Base-by-base conservation (phyloP, 805 yeast genomes). In the Lachancea meyersii region DNA sequence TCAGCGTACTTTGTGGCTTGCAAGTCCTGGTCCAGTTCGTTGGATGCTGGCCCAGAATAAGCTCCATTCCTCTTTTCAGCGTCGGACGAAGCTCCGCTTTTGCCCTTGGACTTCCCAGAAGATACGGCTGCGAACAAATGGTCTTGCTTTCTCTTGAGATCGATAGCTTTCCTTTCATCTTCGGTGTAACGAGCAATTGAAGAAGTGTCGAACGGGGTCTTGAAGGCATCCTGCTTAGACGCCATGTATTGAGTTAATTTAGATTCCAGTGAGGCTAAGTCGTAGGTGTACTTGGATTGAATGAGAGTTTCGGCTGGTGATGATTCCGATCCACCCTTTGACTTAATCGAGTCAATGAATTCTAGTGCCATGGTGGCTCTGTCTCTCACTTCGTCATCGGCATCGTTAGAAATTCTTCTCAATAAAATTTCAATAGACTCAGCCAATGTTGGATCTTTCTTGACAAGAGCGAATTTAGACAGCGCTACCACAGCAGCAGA, bases 341-440 rank as follows among this genome's bases (percentile, higher is more conserved):
- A 63, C 39, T 63, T 61, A 7, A 68, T 58, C 6, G 71, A 60
- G 24, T 68, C 68, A 48, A 86, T 74, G 48, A 88, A 77, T 50
- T 78, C 75, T 58, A 91, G 73, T 1, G 95, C 82, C 53, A 91
- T 71, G 2, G 95, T 84, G 8, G 98, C 97, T 63, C 98, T 81
- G 63, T 91, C 98, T 71, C 98, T 86, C 26, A 93, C 98, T 67
- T 91, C 98, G 65, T 91, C 98, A 63, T 91, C 96, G 35, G 73
- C 76, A 64, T 91, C 98, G 51, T 77, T 84, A 51, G 88, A 75
- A 52, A 95, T 87, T 68, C 97, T 80, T 47, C 74, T 73, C 53
- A 93, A 75, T 54, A 93, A 73, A 47, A 84, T 82, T 52, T 74
- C 73, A 53, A 91, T 84, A 42, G 88, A 82, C 48, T 74, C 72